Evolutionary conservation across 2,329 filamentous ascomycete genomes (phyloP), one percentile per base, ranked within the genome.

Genomic region (Aaosphaeria pasadenensis): DNA sequence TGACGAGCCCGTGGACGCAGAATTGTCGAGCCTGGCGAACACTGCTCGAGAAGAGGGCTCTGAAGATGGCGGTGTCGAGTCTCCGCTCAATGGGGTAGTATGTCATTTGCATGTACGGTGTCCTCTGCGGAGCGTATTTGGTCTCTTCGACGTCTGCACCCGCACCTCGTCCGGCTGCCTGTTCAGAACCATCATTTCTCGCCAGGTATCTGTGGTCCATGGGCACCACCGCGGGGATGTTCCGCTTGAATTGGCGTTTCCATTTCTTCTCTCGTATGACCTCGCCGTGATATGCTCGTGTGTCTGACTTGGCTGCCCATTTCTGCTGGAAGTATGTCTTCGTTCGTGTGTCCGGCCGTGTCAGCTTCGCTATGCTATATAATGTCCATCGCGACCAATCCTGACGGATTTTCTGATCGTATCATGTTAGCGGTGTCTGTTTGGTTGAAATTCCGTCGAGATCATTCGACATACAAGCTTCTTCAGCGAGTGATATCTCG

Each of bases 351-450:
- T 60, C 66, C 13, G 79, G 81, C 2, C 71, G 63, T 39, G 62
- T 72, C 32, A 82, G 64, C 57, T 81, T 80, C 44, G 77, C 75
- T 56, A 99, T 75, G 74, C 96, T 96, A 83, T 89, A 99, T 55
- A 99, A 80, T 69, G 95, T 96, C 79, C 90, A 91, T 77, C 96
- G 95, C 79, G 90, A 95, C 94, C 92, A 96, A 77, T 91, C 90
- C 78, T 94, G 89, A 63, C 92, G 87, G 71, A 96, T 71, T 88
- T 90, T 95, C 91, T 97, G 68, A 9, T 24, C 17, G 17, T 24
- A 24, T 24, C 17, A 24, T 24, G 17, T 24, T 24, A 24, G 17
- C 17, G 17, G 17, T 24, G n/a, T n/a, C n/a, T n/a, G n/a, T n/a
- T n/a, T n/a, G n/a, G n/a, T n/a, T n/a, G n/a, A n/a, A n/a, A n/a